phyloP scores from a whole-genome alignment of 129 eudicot genomes.

The Lonicera japonica region DNA sequence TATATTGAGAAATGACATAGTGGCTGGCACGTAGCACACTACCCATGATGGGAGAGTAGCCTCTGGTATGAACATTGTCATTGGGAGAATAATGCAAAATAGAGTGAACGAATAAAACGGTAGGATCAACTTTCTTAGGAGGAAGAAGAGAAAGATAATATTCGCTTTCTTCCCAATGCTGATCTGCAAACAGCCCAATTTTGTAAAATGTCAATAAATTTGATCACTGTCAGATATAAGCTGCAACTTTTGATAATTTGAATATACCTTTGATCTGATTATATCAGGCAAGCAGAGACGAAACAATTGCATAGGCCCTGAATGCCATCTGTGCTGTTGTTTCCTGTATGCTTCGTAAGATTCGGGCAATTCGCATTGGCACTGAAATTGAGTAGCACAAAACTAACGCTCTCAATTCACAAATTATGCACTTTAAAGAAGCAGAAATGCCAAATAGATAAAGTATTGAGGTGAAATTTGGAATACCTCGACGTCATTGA shows the following conservation, averaged over 20 bases:
- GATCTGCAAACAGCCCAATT: slow-evolving; percentile 47
- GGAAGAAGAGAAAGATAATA: slow-evolving; percentile 82
- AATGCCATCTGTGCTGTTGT: slow-evolving; percentile 98
- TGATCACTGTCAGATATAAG: not conserved
- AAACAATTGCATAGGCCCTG: slow-evolving; percentile 96
- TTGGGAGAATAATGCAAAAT: slow-evolving; percentile 84
- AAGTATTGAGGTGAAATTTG: not conserved
- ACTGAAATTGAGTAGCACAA: slow-evolving; percentile 28
- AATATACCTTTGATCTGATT: slow-evolving; percentile 65
- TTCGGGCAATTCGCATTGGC: slow-evolving; percentile 91
- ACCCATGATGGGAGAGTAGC: slow-evolving; percentile 95
- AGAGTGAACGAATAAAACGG: slow-evolving; percentile 94
- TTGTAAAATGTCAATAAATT: slow-evolving; percentile 10
- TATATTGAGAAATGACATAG: slow-evolving; percentile 82
- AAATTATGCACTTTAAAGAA: too few species aligned
- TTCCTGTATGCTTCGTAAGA: slow-evolving; percentile 93
- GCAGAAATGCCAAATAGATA: not conserved
- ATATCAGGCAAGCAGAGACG: slow-evolving; percentile 79
- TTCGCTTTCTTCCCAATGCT: slow-evolving; percentile 87
- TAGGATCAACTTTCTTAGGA: slow-evolving; percentile 66
- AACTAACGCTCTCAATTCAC: not conserved
- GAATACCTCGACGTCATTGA: slow-evolving; percentile 89
- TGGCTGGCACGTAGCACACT: slow-evolving; percentile 76
- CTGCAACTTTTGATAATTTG: not conserved
- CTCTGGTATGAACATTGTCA: slow-evolving; percentile 95